Percentiles rank a stretch among this genome's conserved stretches.
Evolutionary conservation across 768 basidiomycete species (phyloP).

Genomic region (Collybiopsis confluens): DNA sequence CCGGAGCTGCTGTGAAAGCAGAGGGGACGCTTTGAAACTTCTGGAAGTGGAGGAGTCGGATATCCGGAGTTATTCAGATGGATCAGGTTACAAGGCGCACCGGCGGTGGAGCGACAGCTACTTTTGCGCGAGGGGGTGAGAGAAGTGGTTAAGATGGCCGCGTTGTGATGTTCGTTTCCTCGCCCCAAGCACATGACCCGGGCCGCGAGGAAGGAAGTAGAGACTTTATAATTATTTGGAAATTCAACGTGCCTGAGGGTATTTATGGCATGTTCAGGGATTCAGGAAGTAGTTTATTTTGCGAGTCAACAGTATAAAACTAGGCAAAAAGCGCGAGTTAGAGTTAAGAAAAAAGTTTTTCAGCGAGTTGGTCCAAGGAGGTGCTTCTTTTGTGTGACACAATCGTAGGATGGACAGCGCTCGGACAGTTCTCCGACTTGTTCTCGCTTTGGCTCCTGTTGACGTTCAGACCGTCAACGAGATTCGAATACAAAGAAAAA

Average conservation of each 20-base stretch:
- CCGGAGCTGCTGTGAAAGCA: too few relatives aligned
- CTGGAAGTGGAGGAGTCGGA: too few relatives aligned
- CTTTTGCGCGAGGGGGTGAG: too few relatives aligned
- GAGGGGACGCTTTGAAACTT: too few relatives aligned
- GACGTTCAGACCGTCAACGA: conserved; percentile 14
- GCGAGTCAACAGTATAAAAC: conserved; percentile 26
- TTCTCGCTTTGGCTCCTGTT: conserved; percentile 15
- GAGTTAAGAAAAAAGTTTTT: conserved; percentile 37
- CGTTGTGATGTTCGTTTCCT: too few relatives aligned
- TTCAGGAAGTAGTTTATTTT: conserved; percentile 81
- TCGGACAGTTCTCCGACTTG: conserved; percentile 24
- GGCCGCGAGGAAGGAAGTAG: too few relatives aligned
- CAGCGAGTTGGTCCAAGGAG: conserved; percentile 35
- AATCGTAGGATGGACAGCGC: conserved; percentile 25
- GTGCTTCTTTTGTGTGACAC: conserved; percentile 34
- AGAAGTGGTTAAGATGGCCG: too few relatives aligned
- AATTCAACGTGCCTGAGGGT: conserved; percentile 99
- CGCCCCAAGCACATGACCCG: too few relatives aligned
- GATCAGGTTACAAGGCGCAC: too few relatives aligned
- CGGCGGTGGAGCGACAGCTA: too few relatives aligned
- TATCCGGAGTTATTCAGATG: too few relatives aligned
- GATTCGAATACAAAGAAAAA: conserved; percentile 33
- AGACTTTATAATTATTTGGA: conserved; percentile 95
- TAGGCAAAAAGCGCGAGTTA: conserved; percentile 29
- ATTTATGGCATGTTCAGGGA: conserved; percentile 96